A percentile compares a stretch with the other conserved stretches of the same genome.
Conservation (phyloP, 2,329 filamentous ascomycete species). For the Colletotrichum cordylinicola region DNA sequence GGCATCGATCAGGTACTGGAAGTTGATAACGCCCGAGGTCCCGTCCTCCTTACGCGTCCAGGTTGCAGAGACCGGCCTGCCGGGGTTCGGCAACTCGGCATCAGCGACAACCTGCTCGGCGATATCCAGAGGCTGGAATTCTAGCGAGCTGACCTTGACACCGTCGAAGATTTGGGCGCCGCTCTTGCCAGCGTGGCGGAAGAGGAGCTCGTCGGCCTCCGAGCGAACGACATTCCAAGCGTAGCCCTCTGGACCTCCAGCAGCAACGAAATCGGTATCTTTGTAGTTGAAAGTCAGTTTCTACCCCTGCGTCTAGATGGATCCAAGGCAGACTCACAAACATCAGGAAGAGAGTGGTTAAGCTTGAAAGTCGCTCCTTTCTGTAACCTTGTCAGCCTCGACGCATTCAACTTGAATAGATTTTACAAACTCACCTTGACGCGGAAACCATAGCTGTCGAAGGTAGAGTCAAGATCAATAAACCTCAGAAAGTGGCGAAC, state of each 20-base stretch:
- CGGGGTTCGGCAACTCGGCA: constrained; percentile 22
- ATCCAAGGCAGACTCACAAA: no score
- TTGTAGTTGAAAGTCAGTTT: no score
- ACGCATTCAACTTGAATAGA: no score
- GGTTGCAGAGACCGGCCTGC: constrained; percentile 39
- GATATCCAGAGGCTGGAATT: constrained; percentile 29
- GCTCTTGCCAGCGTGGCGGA: constrained; percentile 41
- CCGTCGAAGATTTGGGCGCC: constrained; percentile 44
- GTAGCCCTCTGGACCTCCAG: constrained; percentile 40
- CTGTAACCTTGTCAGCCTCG: not conserved
- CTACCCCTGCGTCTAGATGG: no score
- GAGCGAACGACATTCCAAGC: constrained; percentile 54
- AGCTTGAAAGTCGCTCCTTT: not conserved
- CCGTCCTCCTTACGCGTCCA: constrained; percentile 39
- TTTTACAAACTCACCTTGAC: constrained; percentile 36
- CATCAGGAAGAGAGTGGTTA: not conserved
- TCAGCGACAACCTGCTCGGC: not conserved
- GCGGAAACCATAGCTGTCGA: constrained; percentile 44
- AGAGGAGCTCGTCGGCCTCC: constrained; percentile 49
- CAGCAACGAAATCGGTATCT: constrained; percentile 42
- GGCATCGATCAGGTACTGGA: constrained; percentile 57
- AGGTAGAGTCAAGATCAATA: constrained; percentile 45
- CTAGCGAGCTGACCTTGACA: constrained; percentile 37
- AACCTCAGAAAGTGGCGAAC: constrained; percentile 49
- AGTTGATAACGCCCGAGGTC: constrained; percentile 42